phyloP scores from a whole-genome alignment of 345 rosid genomes.

The Lumnitzera littorea region DNA sequence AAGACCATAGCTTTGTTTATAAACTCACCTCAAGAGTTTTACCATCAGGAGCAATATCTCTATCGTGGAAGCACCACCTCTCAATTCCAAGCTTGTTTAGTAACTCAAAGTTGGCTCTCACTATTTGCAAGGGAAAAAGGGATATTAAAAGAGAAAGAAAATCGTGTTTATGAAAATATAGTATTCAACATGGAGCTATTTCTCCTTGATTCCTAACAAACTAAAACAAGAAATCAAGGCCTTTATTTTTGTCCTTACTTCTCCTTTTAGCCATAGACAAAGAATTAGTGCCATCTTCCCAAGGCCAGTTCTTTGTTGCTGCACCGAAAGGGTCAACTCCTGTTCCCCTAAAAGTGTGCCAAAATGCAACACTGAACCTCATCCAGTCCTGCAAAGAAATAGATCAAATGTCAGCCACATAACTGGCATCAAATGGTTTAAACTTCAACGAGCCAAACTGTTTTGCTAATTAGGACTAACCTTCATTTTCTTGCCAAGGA shows the following conservation, averaged over 20 bases:
- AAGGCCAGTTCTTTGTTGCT: conserved; percentile 83
- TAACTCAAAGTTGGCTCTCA: conserved; percentile 99
- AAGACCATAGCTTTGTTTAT: not conserved
- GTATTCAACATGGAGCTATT: not conserved
- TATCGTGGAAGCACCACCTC: conserved; percentile 94
- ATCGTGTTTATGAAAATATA: not conserved
- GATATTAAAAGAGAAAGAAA: not conserved
- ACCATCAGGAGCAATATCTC: conserved; percentile 92
- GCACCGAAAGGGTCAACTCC: conserved; percentile 93
- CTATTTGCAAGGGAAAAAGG: conserved; percentile 27
- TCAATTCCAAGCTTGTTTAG: conserved; percentile 89
- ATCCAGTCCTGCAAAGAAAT: conserved; percentile 67
- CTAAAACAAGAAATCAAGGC: not conserved
- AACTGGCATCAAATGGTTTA: no score
- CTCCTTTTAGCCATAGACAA: conserved; percentile 92
- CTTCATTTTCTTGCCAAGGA: conserved; percentile 98
- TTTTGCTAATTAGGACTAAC: conserved; percentile 13
- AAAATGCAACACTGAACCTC: conserved; percentile 95
- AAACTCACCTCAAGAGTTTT: conserved; percentile 59
- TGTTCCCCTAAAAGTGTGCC: conserved; percentile 95
- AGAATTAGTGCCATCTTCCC: conserved; percentile 98
- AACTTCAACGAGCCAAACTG: no score
- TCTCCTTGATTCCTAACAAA: not conserved
- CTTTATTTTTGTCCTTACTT: conserved; percentile 43
- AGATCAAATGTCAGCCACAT: not conserved